Evolutionary conservation across 192 early-diverging fungal genomes (phyloP), one percentile per base, ranked within the genome.

Genomic region (Coemansia sp.): DNA sequence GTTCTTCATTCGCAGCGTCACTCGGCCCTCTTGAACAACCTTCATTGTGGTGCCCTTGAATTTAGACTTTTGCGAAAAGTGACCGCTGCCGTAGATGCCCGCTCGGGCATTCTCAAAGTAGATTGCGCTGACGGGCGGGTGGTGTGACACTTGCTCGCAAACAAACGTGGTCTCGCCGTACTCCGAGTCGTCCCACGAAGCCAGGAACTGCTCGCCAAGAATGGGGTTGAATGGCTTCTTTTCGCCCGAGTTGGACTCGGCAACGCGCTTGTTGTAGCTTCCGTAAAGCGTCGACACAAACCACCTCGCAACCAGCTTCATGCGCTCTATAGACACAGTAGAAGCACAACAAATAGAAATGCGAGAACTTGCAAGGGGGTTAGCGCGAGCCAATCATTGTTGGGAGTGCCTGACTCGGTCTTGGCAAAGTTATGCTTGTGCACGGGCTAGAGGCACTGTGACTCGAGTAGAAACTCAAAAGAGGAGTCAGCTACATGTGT

Each of bases 231-330:
- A 90, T 8, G 89, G 89, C 55, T 84, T 87, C 60, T 89, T 89
- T 55, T 91, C 90, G 41, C 74, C 74, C 22, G 67, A 56, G 69
- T 83, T 78, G 8, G 82, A 84, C 43, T 83, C 82, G 9, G 86
- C 85, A 23, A 83, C 79, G 48, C 88, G 83, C 41, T 79, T 83
- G 41, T 86, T 78, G 67, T 85, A 90, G 21, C 84, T 86, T 35
- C 90, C 90, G 43, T 88, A 87, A 21, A 91, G 76, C 26, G 88
- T 86, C 29, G 86, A 88, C 27, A 91, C 78, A 54, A 86, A 91
- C 90, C 90, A 91, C 49, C 80, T 78, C 22, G 86, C 73, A 13
- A 83, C 82, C 27, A 78, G 81, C 65, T 85, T 64, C 63, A 89
- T 83, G 39, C 88, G 82, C 34, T 88, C 86, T 57, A 64, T 32